Percentiles rank a stretch among this genome's conserved stretches.
phyloP scores from a whole-genome alignment of 2,329 filamentous ascomycete genomes.

The Calonectria ilicicola region DNA sequence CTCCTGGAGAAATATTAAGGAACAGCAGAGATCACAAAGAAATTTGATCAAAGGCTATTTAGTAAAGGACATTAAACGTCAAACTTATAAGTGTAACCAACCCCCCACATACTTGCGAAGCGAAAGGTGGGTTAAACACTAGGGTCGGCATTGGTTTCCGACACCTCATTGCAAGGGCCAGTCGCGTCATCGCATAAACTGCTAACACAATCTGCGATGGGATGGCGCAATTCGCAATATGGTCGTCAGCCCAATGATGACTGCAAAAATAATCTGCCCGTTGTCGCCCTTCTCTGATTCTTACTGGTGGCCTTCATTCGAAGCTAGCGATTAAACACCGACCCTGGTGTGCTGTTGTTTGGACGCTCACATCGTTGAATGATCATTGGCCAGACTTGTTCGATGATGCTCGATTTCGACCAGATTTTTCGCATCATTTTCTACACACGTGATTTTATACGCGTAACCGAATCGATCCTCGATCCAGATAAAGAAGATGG shows the following conservation, averaged over 20 bases:
- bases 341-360: background rate
- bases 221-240: background rate
- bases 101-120: background rate
- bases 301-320: background rate
- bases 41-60: background rate
- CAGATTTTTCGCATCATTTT: background rate
- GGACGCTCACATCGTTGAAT: too few relatives aligned
- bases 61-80: background rate
- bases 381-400: background rate
- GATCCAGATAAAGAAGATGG: too few relatives aligned
- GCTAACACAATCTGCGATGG: background rate
- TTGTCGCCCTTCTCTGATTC: too few relatives aligned
- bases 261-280: background rate
- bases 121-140: background rate
- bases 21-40: background rate
- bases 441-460: background rate
- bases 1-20: too few relatives aligned
- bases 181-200: conserved; percentile 1
- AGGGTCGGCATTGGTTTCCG: background rate
- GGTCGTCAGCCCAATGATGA: background rate
- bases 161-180: background rate
- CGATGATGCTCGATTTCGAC: background rate
- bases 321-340: background rate
- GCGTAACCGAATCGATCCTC: background rate
- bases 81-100: background rate